Evolutionary conservation across 75 land plant species (phyloP).

Genomic region (Adiantum capillusveneris): DNA sequence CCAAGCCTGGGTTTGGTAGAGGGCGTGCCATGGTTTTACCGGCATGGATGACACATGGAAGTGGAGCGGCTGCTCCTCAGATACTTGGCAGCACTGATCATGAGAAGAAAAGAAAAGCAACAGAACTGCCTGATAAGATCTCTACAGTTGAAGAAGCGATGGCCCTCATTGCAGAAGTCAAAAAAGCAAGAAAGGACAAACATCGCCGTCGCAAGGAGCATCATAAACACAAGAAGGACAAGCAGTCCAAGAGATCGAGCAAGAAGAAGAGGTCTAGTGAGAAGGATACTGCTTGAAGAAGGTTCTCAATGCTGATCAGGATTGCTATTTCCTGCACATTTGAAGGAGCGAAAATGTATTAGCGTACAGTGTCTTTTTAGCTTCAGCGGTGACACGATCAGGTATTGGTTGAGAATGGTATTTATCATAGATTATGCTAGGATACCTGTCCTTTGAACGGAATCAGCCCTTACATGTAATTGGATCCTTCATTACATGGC

Average conservation of each 20-base stretch:
- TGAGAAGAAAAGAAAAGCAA: neutral
- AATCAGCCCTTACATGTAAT: too few species aligned
- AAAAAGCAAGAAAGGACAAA: constrained; percentile 21
- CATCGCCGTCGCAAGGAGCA: constrained; percentile 3
- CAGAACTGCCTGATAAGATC: constrained; percentile 18
- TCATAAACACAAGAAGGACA: constrained; percentile 12
- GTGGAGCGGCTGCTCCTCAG: constrained; percentile 4
- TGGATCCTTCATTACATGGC: too few species aligned
- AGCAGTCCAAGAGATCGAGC: neutral
- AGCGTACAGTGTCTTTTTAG: too few species aligned
- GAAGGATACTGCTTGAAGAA: too few species aligned
- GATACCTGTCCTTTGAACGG: too few species aligned
- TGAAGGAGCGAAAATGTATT: too few species aligned
- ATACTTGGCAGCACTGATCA: neutral
- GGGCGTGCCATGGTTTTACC: constrained; percentile 26
- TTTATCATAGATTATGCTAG: too few species aligned
- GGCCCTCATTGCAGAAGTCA: constrained; percentile 20
- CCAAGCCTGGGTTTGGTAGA: constrained; percentile 14
- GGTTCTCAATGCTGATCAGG: too few species aligned
- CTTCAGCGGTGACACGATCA: too few species aligned
- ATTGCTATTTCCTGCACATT: too few species aligned
- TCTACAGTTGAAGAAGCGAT: constrained; percentile 29
- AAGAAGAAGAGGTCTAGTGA: too few species aligned
- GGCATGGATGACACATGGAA: constrained; percentile 33
- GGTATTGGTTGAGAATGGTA: too few species aligned